These are phyloP conservation scores for Pestalotiopsis sp. DNA, from an alignment of 2,329 filamentous ascomycete genomes.

Conservation along the genomic window DNA sequence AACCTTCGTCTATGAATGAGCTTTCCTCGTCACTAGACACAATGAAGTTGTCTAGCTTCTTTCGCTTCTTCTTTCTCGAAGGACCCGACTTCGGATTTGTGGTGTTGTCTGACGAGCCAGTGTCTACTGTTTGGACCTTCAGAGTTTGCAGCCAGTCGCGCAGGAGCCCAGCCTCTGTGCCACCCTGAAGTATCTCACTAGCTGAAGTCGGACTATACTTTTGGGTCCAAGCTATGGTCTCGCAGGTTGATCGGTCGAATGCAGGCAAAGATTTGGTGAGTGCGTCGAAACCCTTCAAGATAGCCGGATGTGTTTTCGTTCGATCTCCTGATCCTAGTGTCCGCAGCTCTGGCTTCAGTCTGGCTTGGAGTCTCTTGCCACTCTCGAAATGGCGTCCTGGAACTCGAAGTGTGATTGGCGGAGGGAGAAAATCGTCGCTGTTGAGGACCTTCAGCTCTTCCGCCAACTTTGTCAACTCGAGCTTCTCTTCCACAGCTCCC, in stretches of 20 bases:
- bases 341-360: conserved; percentile 50
- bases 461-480: conserved; percentile 40
- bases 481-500: conserved; percentile 33
- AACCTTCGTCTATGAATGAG: conserved; percentile 69
- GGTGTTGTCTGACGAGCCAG: conserved; percentile 47
- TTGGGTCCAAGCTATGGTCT: conserved; percentile 73
- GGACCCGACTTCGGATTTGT: conserved; percentile 32
- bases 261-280: conserved; percentile 70
- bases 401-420: conserved; percentile 53
- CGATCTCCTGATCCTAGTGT: conserved; percentile 25
- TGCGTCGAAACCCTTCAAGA: conserved; percentile 61
- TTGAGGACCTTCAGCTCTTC: conserved; percentile 38
- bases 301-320: conserved; percentile 54
- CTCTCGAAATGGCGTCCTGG: conserved; percentile 62
- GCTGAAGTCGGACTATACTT: conserved; percentile 80
- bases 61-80: conserved; percentile 70
- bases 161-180: conserved; percentile 70
- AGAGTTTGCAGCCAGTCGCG: conserved; percentile 81
- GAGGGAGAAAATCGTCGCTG: conserved; percentile 44
- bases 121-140: conserved; percentile 76
- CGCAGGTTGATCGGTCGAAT: conserved; percentile 79
- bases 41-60: conserved; percentile 80
- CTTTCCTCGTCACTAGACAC: conserved; percentile 78
- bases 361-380: conserved; percentile 54
- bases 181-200: conserved; percentile 74